Evolutionary conservation across 2,329 filamentous ascomycete genomes (phyloP).

Genomic region (Fusarium transvaalense): DNA sequence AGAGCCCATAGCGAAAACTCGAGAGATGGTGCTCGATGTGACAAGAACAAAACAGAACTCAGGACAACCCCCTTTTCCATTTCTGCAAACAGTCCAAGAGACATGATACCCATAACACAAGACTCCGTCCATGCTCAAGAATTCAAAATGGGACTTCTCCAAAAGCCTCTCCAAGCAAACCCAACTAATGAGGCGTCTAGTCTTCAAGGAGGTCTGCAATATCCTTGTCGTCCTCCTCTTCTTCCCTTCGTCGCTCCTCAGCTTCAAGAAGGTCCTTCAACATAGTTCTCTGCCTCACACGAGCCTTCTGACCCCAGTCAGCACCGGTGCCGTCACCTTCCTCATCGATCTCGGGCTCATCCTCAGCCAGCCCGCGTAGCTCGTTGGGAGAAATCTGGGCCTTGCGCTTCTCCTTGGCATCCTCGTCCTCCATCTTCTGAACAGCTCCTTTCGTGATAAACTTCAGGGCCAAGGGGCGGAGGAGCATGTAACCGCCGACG

Average conservation of each 20-base stretch:
- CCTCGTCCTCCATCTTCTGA: constrained; percentile 72
- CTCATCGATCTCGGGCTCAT: constrained; percentile 64
- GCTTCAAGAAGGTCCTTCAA: constrained; percentile 74
- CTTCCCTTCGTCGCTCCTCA: constrained; percentile 70
- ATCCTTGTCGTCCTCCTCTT: constrained; percentile 79
- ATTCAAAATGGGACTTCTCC: constrained; percentile 8
- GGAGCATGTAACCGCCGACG: constrained; percentile 78
- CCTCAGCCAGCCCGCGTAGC: constrained; percentile 68
- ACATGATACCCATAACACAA: constrained; percentile 4
- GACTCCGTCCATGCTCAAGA: constrained; percentile 9
- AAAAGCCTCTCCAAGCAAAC: not conserved
- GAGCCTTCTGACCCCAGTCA: constrained; percentile 78
- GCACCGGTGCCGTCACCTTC: constrained; percentile 61
- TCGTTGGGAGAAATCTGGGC: constrained; percentile 74
- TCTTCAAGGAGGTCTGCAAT: constrained; percentile 78
- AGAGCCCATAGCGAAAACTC: not conserved
- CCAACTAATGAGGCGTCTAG: constrained; percentile 44
- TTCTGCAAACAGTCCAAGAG: constrained; percentile 1
- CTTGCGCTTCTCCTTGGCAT: constrained; percentile 64
- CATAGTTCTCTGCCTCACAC: constrained; percentile 75
- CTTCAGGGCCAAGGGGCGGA: constrained; percentile 81
- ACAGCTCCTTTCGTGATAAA: constrained; percentile 73
- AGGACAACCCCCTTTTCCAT: not conserved
- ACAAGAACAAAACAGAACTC: too few relatives aligned
- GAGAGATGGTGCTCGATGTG: not conserved